These are phyloP conservation scores for Boletus patriciae DNA, from an alignment of 768 basidiomycete genomes.

Conservation along the genomic window DNA sequence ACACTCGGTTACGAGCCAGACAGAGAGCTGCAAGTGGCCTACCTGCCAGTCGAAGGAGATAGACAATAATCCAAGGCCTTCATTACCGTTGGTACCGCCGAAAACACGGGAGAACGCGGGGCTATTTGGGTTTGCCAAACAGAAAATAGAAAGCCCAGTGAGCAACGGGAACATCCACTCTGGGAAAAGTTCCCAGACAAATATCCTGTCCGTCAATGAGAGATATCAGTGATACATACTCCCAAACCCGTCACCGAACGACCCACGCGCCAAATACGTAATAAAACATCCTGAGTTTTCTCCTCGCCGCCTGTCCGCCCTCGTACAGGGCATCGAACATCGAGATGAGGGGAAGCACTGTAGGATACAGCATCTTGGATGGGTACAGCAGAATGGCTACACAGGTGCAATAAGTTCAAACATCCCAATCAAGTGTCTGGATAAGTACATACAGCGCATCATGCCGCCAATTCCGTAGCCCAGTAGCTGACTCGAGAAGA, in stretches of 20 bases:
- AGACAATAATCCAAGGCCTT: conserved; percentile 61
- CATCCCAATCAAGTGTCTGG: neutral
- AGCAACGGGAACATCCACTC: conserved; percentile 53
- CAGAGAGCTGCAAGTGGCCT: conserved; percentile 21
- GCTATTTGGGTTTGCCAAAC: conserved; percentile 48
- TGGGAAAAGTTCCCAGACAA: conserved; percentile 27
- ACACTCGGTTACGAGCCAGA: neutral
- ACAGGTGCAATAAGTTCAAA: neutral
- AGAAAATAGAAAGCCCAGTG: conserved; percentile 63
- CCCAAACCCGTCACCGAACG: conserved; percentile 5
- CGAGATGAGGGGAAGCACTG: conserved; percentile 23
- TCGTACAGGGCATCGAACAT: conserved; percentile 41
- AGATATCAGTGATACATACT: neutral
- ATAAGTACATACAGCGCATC: conserved; percentile 41
- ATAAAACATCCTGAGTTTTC: conserved; percentile 39
- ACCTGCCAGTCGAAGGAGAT: conserved; percentile 59
- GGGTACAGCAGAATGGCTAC: conserved; percentile 40
- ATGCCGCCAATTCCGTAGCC: conserved; percentile 59
- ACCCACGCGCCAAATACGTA: conserved; percentile 31
- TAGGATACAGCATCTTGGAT: conserved; percentile 45
- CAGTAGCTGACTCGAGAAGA: conserved; percentile 37
- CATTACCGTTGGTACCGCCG: conserved; percentile 65
- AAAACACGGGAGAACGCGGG: conserved; percentile 46
- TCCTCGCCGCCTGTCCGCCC: conserved; percentile 38
- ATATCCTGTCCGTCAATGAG: conserved; percentile 33